phyloP scores from a whole-genome alignment of 2,329 filamentous ascomycete species.

The Aspergillus sp. region DNA sequence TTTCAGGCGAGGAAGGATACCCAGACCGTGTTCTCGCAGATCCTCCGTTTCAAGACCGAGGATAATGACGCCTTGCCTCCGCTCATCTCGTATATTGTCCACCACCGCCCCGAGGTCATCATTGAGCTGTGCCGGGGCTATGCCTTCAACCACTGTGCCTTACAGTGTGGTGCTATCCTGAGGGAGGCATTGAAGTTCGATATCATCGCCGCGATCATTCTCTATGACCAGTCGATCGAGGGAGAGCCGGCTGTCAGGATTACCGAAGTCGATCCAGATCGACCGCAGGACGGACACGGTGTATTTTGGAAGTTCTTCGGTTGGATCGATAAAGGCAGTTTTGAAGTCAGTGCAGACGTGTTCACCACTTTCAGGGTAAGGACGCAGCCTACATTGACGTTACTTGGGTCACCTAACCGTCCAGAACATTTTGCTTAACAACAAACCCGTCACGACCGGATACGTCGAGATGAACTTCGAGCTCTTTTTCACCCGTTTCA shows the following conservation, averaged over 20 bases:
- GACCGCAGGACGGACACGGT: constrained; percentile 66
- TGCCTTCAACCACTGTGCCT: constrained; percentile 80
- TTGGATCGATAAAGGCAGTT: constrained; percentile 94
- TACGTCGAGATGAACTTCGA: constrained; percentile 88
- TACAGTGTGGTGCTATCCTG: constrained; percentile 80
- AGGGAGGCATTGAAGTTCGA: constrained; percentile 87
- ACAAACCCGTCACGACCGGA: constrained; percentile 81
- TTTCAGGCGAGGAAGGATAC: constrained; percentile 96
- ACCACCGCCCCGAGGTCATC: constrained; percentile 75
- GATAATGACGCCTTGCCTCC: constrained; percentile 61
- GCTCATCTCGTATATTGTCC: constrained; percentile 77
- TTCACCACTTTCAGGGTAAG: constrained; percentile 92
- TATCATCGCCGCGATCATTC: constrained; percentile 76
- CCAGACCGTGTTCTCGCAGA: constrained; percentile 90
- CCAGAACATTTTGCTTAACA: constrained; percentile 85
- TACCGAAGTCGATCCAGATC: constrained; percentile 64
- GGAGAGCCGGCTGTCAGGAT: constrained; percentile 68
- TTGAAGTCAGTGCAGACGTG: constrained; percentile 93
- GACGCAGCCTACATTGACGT: not conserved
- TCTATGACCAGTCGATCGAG: constrained; percentile 78
- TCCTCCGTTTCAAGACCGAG: constrained; percentile 76
- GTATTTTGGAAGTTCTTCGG: constrained; percentile 96
- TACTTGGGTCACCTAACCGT: not conserved
- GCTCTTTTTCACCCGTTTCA: constrained; percentile 86
- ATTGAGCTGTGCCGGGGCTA: constrained; percentile 84